Evolutionary conservation across 805 yeast genomes (phyloP).

Genomic region (Blastobotrys attinorum): DNA sequence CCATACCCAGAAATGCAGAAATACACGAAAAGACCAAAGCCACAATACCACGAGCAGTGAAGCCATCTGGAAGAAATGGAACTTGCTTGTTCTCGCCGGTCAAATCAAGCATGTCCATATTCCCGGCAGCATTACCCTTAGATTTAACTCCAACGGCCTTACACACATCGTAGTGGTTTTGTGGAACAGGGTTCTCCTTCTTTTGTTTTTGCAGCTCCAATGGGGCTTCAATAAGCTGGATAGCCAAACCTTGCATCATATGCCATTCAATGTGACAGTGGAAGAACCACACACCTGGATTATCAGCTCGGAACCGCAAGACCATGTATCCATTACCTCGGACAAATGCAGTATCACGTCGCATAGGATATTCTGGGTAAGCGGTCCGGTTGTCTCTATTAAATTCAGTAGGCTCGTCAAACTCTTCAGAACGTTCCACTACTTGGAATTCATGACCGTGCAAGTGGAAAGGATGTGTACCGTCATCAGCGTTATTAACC

Average conservation of each 20-base stretch:
- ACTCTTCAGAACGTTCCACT: constrained; percentile 59
- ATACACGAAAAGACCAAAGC: constrained; percentile 87
- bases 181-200: constrained; percentile 49
- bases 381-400: constrained; percentile 44
- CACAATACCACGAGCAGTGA: constrained; percentile 91
- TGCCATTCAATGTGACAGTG: constrained; percentile 99
- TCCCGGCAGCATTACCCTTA: constrained; percentile 88
- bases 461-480: constrained; percentile 95
- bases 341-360: constrained; percentile 74
- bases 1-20: constrained; percentile 77
- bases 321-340: constrained; percentile 81
- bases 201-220: constrained; percentile 36
- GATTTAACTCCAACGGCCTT: constrained; percentile 41
- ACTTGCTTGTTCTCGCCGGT: constrained; percentile 68
- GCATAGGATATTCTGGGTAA: constrained; percentile 70
- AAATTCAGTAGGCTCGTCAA: constrained; percentile 46
- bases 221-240: constrained; percentile 81
- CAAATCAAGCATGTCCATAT: constrained; percentile 57
- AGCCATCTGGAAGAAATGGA: constrained; percentile 68
- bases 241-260: constrained; percentile 85
- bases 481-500: constrained; percentile 79
- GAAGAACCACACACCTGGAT: constrained; percentile 98
- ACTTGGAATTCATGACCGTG: constrained; percentile 93
- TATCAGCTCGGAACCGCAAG: constrained; percentile 80
- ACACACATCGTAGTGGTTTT: constrained; percentile 56